phyloP scores from a whole-genome alignment of 164 flowering plant genomes.

The Sedum album region DNA sequence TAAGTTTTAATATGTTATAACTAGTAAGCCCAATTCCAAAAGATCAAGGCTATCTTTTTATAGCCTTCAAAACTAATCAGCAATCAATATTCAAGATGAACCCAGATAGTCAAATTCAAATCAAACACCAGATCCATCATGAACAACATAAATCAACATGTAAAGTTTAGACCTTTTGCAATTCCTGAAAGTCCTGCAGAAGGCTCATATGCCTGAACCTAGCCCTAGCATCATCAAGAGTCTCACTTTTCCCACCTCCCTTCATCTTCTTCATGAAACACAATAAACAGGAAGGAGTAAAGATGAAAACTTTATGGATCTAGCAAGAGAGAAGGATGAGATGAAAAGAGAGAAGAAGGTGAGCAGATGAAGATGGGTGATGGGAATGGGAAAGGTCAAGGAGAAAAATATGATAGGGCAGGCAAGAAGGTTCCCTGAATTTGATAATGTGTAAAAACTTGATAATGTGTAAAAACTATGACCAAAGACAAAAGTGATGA shows the following conservation, averaged over 20 bases:
- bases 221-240: conserved; percentile 35
- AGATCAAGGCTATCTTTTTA: background rate
- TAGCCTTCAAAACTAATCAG: background rate
- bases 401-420: background rate
- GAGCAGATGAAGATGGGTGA: conserved; percentile 11
- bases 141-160: conserved; percentile 2
- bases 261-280: conserved; percentile 49
- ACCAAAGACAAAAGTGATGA: conserved; percentile 36
- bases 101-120: background rate
- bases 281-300: conserved; percentile 11
- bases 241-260: conserved; percentile 22
- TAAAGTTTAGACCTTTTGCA: conserved; percentile 40
- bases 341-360: conserved; percentile 3
- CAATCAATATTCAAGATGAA: background rate
- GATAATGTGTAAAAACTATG: background rate
- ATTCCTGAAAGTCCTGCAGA: conserved; percentile 55
- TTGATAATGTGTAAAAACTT: background rate
- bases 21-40: too few species aligned
- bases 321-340: conserved; percentile 1
- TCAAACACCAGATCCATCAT: conserved; percentile 15
- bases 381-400: conserved; percentile 10
- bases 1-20: too few species aligned
- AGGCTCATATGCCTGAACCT: conserved; percentile 56
- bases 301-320: too few species aligned
- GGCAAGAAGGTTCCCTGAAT: conserved; percentile 15